Base-by-base conservation (phyloP, 163 green algal genomes). In the Volvox carteri region DNA sequence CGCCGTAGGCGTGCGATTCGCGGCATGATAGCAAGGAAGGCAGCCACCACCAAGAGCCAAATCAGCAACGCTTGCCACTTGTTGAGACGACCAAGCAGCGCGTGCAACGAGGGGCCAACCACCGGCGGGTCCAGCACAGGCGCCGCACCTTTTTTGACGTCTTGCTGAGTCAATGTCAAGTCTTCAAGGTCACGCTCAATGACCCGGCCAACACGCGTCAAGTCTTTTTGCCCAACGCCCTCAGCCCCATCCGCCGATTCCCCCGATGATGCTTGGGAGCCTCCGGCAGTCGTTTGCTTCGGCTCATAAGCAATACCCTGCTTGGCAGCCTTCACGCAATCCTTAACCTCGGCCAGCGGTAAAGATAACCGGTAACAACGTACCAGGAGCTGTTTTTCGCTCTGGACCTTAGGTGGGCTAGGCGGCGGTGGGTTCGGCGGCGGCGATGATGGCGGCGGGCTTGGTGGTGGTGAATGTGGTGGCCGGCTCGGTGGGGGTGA, bases 41-140 rank as follows among this genome's bases (percentile, higher is more conserved):
- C 72, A 25, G 75, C 37, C 46, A 94, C 74, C 37, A 91, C 50
- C 19, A 86, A 33, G 77, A 95, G 46, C 93, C 93, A 96, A 7
- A 93, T 50, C 16, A 86, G 79, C 23, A 94, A 42, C 0, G 81
- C 89, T 39, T 88, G 68, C 67, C 68, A 75, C n/a, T 88, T 92
- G n/a, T 65, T 83, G 9, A 84, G 41, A 11, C 50, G 39, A 3
- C 80, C 78, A 33, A 84, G 0, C 14, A 78, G 50, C n/a, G 44
- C 23, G 50, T 60, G 81, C 44, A 87, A 9, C 2, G 50, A 68
- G n/a, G 21, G 25, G 11, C 50, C 48, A 23, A 72, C 48, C 39
- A 85, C 65, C 3, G 74, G 48, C 18, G 54, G 37, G 23, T 85
- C 70, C 3, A 79, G 3, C 11, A n/a, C 56, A 8, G 76, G 58